phyloP scores from a whole-genome alignment of 352 stramenopile species.

The Thraustochytrium striatum region DNA sequence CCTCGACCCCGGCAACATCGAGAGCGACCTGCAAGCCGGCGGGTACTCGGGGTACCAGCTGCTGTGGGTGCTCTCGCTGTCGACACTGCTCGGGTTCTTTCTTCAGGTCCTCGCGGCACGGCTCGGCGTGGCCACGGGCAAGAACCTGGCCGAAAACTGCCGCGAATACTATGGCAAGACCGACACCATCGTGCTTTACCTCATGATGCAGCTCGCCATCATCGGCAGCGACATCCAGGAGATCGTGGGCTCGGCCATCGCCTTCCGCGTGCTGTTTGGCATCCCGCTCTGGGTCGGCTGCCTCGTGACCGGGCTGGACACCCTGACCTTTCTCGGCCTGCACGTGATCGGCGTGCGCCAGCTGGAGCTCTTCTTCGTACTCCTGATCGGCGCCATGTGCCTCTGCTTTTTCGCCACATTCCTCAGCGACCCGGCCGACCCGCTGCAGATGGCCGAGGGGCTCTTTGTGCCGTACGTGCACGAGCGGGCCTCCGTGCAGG shows the following conservation, averaged over 20 bases:
- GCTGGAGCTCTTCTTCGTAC: constrained; percentile 85
- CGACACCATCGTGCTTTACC: constrained; percentile 71
- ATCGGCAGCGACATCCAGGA: constrained; percentile 84
- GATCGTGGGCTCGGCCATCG: constrained; percentile 81
- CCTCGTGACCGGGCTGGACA: constrained; percentile 71
- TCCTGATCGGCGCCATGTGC: constrained; percentile 85
- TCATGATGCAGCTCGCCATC: constrained; percentile 88
- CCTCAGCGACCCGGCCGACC: constrained; percentile 67
- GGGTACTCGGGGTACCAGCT: constrained; percentile 77
- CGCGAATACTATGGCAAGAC: constrained; percentile 69
- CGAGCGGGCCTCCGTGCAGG: constrained; percentile 69
- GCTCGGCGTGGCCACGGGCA: constrained; percentile 81
- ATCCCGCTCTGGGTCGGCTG: constrained; percentile 82
- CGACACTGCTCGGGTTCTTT: constrained; percentile 83
- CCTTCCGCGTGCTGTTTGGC: constrained; percentile 78
- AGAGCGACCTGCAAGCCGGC: constrained; percentile 87
- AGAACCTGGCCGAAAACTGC: constrained; percentile 82
- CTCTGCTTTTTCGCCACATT: constrained; percentile 87
- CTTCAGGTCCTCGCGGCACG: constrained; percentile 84
- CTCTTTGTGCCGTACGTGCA: constrained; percentile 71
- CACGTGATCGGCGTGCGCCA: constrained; percentile 85
- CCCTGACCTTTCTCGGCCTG: constrained; percentile 87
- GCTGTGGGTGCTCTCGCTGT: constrained; percentile 80
- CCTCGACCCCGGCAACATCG: constrained; percentile 89
- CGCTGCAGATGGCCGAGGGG: constrained; percentile 65